A percentile compares a stretch with the other conserved stretches of the same genome.
Evolutionary conservation across 2,329 filamentous ascomycete genomes (phyloP).

Genomic region (Neofusicoccum cordaticola): DNA sequence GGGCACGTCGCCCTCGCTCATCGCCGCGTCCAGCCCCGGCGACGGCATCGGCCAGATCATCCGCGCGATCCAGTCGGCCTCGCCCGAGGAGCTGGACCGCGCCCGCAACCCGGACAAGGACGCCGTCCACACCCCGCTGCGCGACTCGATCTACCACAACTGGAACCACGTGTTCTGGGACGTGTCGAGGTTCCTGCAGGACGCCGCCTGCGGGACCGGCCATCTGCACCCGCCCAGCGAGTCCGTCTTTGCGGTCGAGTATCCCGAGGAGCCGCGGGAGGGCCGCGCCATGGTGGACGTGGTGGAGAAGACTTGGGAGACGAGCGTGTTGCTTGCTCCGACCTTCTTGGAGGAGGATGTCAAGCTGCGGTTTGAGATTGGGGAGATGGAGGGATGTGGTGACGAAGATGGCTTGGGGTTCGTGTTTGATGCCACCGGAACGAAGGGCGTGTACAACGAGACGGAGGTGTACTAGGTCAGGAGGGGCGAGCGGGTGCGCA

Average conservation of each 20-base stretch:
- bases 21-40: not conserved
- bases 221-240: not conserved
- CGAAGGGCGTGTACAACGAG: not conserved
- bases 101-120: not conserved
- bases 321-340: not conserved
- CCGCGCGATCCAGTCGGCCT: not conserved
- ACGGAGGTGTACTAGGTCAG: not conserved
- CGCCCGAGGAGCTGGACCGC: not conserved
- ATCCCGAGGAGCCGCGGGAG: not conserved
- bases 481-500: not conserved
- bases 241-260: not conserved
- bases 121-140: not conserved
- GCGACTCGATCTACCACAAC: not conserved
- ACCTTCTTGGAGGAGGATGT: not conserved
- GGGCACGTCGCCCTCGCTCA: not conserved
- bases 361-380: not conserved
- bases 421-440: not conserved
- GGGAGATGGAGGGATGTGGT: not conserved
- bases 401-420: not conserved
- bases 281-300: not conserved
- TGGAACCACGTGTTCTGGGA: conserved; percentile 12
- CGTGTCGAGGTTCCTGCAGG: not conserved
- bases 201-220: not conserved
- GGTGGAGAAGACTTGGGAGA: not conserved
- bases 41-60: not conserved